phyloP scores from a whole-genome alignment of 305 asterid genomes.

The Plantago rigida region DNA sequence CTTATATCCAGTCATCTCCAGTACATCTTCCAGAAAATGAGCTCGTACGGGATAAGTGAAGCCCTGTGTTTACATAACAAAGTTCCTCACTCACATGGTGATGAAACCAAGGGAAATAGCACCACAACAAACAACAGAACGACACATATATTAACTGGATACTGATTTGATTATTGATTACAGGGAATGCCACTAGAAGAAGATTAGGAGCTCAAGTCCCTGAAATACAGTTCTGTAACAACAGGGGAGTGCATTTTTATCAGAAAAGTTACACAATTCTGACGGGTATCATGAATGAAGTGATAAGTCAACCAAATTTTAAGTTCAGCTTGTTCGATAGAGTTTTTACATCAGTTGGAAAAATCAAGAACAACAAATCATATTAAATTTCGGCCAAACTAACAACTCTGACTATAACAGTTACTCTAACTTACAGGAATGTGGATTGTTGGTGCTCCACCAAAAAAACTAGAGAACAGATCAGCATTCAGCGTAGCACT shows the following conservation, averaged over 20 bases:
- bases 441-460: slow-evolving; percentile 85
- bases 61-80: slow-evolving; percentile 53
- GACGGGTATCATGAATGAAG: not conserved
- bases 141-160: slow-evolving; percentile 8
- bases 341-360: slow-evolving; percentile 5
- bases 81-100: slow-evolving; percentile 19
- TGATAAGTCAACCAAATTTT: not conserved
- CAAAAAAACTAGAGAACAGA: slow-evolving; percentile 72
- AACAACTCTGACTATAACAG: slow-evolving; percentile 19
- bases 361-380: slow-evolving; percentile 19
- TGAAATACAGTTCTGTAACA: slow-evolving; percentile 9
- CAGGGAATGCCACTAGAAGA: slow-evolving; percentile 21
- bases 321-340: not conserved
- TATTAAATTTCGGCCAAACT: slow-evolving; percentile 17
- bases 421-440: slow-evolving; percentile 62
- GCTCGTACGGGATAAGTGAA: slow-evolving; percentile 89
- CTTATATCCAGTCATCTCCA: slow-evolving; percentile 87
- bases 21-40: slow-evolving; percentile 81
- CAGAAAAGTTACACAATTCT: not conserved
- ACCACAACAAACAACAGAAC: slow-evolving; percentile 10
- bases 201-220: not conserved
- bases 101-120: slow-evolving; percentile 19
- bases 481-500: slow-evolving; percentile 98
- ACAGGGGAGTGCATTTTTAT: slow-evolving; percentile 5
- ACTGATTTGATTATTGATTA: slow-evolving; percentile 6